Evolutionary conservation across 306 rosid species (phyloP).

Genomic region (Pachyrhizus erosus): DNA sequence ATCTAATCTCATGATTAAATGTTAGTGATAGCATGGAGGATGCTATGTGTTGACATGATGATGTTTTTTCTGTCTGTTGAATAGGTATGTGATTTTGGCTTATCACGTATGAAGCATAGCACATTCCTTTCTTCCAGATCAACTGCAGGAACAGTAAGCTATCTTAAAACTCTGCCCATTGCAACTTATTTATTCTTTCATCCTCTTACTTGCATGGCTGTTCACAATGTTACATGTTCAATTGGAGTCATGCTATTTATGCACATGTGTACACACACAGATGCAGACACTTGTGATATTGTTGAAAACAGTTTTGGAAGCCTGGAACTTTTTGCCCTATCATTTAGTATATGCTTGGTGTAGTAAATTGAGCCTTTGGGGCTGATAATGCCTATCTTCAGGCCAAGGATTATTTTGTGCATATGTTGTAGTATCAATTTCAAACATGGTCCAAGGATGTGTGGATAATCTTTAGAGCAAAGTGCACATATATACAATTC

Average conservation of each 20-base stretch:
- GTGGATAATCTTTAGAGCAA: slow-evolving; percentile 1
- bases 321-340: background rate
- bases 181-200: slow-evolving; percentile 25
- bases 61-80: slow-evolving; percentile 21
- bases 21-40: slow-evolving; percentile 28
- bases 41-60: slow-evolving; percentile 34
- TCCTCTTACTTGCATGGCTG: slow-evolving; percentile 20
- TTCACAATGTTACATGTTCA: background rate
- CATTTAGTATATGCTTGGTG: background rate
- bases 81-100: slow-evolving; percentile 97
- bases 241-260: background rate
- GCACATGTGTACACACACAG: background rate
- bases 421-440: background rate
- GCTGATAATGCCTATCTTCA: background rate
- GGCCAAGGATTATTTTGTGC: slow-evolving; percentile 22
- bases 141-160: slow-evolving; percentile 95
- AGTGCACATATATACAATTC: background rate
- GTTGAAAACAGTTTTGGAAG: background rate
- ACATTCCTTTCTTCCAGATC: slow-evolving; percentile 98
- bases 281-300: background rate
- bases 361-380: background rate
- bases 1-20: slow-evolving; percentile 19
- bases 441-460: background rate
- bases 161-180: slow-evolving; percentile 1
- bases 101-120: slow-evolving; percentile 90